Percentiles rank a stretch among this genome's conserved stretches.
These are phyloP conservation scores for Xylariaceae sp. DNA, from an alignment of 2,329 filamentous ascomycete genomes.

Conservation along the genomic window DNA sequence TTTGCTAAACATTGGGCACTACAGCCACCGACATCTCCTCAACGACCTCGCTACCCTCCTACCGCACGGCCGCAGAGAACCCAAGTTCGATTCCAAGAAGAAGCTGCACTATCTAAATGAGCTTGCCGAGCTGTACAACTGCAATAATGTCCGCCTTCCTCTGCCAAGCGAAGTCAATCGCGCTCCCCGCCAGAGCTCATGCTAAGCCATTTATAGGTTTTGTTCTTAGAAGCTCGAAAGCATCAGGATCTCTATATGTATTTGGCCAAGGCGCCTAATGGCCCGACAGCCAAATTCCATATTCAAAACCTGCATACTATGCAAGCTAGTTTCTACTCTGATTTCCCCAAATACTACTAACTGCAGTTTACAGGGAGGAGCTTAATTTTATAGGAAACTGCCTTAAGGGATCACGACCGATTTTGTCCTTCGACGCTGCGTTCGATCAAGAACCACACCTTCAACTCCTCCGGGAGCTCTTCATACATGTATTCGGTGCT, in stretches of 20 bases:
- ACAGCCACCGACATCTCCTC: conserved; percentile 88
- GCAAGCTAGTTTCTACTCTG: too few relatives aligned
- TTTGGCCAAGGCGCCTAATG: conserved; percentile 81
- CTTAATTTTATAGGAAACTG: conserved; percentile 97
- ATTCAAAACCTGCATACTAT: background rate
- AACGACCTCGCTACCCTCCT: conserved; percentile 88
- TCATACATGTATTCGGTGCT: conserved; percentile 89
- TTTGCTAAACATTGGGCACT: too few relatives aligned
- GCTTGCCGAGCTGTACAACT: conserved; percentile 70
- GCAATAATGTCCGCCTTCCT: conserved; percentile 78
- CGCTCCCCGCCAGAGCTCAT: background rate
- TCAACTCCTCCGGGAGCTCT: conserved; percentile 84
- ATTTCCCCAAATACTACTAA: too few relatives aligned
- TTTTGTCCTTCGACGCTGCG: conserved; percentile 87
- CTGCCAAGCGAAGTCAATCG: conserved; percentile 55
- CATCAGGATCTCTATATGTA: conserved; percentile 2
- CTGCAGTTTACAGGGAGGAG: conserved; percentile 66
- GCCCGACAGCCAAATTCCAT: conserved; percentile 48
- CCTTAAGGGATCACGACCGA: conserved; percentile 86
- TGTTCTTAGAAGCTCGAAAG: conserved; percentile 52
- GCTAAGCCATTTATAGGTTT: too few relatives aligned
- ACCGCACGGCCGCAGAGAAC: conserved; percentile 91
- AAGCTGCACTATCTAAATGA: conserved; percentile 63
- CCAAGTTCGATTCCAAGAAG: conserved; percentile 95
- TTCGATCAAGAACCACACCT: conserved; percentile 86